Conservation (phyloP, 371 early-diverging fungal species). For the Mucor indicus region DNA sequence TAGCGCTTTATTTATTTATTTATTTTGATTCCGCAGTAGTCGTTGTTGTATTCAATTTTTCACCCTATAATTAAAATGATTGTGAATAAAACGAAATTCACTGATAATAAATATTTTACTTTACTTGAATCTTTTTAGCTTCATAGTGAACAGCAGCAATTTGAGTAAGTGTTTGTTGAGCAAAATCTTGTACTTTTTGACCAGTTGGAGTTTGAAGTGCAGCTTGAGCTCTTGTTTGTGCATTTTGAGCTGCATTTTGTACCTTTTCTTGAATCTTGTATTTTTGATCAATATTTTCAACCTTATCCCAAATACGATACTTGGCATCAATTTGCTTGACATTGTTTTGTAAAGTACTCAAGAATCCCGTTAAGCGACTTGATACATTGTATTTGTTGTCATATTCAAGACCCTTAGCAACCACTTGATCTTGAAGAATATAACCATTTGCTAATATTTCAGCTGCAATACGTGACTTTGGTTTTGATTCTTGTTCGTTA, state of each 20-base stretch:
- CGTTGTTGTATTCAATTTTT: too few species aligned
- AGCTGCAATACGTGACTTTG: constrained; percentile 56
- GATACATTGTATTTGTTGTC: constrained; percentile 53
- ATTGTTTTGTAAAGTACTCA: constrained; percentile 27
- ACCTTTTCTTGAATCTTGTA: constrained; percentile 62
- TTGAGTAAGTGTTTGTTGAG: constrained; percentile 50
- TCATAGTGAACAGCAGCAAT: constrained; percentile 62
- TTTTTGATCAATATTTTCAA: constrained; percentile 53
- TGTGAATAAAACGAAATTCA: too few species aligned
- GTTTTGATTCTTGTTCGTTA: constrained; percentile 53
- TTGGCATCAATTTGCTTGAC: constrained; percentile 58
- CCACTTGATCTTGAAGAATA: constrained; percentile 52
- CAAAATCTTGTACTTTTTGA: constrained; percentile 56
- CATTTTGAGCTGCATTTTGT: constrained; percentile 42
- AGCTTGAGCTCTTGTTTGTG: constrained; percentile 43
- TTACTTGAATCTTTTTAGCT: constrained; percentile 52
- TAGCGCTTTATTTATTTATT: too few species aligned
- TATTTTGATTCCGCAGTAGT: too few species aligned
- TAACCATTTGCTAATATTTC: constrained; percentile 69
- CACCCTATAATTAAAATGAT: too few species aligned
- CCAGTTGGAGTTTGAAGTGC: constrained; percentile 60
- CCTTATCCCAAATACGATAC: constrained; percentile 59
- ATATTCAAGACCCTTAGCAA: constrained; percentile 58
- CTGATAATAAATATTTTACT: too few species aligned
- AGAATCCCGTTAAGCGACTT: constrained; percentile 26